Percentiles rank a stretch among this genome's conserved stretches.
Conservation (phyloP, 352 stramenopile species). For the Phytophthora boehmeriae region DNA sequence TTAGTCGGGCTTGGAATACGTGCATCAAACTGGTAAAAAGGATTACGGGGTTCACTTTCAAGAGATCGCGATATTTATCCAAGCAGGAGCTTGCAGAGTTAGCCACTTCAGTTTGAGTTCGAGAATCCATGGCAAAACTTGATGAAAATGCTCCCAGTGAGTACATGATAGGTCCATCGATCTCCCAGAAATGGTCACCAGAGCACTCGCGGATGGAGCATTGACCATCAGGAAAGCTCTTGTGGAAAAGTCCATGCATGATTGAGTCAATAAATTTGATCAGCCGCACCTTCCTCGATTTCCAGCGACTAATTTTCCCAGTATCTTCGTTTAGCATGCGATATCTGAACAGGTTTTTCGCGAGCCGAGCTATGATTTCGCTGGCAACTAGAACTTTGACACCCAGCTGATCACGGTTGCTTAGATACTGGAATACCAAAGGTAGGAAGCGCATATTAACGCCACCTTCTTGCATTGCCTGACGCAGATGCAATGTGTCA, state of each 20-base stretch:
- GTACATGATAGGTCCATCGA: conserved; percentile 69
- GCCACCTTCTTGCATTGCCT: conserved; percentile 60
- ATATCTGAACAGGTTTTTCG: conserved; percentile 79
- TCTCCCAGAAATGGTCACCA: conserved; percentile 76
- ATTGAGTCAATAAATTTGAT: conserved; percentile 77
- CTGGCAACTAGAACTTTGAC: conserved; percentile 61
- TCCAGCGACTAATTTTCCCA: conserved; percentile 51
- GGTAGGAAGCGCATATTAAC: conserved; percentile 77
- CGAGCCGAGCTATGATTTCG: conserved; percentile 73
- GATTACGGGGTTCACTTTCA: conserved; percentile 60
- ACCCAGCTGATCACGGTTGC: conserved; percentile 50
- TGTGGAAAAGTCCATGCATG: conserved; percentile 66
- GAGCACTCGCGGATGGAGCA: conserved; percentile 45
- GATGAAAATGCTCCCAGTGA: conserved; percentile 65
- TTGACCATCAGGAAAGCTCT: conserved; percentile 33
- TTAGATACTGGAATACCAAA: conserved; percentile 60
- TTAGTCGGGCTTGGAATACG: conserved; percentile 58
- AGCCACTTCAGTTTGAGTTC: conserved; percentile 19
- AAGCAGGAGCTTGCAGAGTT: conserved; percentile 22
- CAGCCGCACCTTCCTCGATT: conserved; percentile 54
- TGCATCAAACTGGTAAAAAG: conserved; percentile 67
- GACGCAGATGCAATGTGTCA: conserved; percentile 63
- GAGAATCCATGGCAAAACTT: conserved; percentile 54
- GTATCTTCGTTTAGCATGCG: conserved; percentile 58
- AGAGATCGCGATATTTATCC: conserved; percentile 50